Evolutionary conservation across 2,329 filamentous ascomycete species (phyloP).

Genomic region (Tolypocladium nubicola): DNA sequence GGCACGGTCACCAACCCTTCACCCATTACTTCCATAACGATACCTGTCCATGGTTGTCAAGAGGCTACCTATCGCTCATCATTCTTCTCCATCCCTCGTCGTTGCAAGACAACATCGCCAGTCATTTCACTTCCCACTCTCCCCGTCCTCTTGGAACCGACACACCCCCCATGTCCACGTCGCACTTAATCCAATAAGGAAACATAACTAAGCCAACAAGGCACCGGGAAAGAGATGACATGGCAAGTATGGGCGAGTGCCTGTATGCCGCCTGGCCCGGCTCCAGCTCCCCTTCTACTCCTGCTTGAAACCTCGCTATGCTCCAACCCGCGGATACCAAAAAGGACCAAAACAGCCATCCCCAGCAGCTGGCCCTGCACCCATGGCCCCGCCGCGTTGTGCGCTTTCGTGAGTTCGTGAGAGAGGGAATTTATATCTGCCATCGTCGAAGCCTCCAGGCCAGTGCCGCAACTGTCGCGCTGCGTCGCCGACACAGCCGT

Average conservation of each 20-base stretch:
- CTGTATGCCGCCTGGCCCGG: conserved; percentile 3
- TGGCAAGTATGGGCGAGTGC: conserved; percentile 1
- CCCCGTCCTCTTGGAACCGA: background rate
- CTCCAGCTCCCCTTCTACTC: conserved; percentile 1
- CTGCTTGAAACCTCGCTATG: conserved; percentile 4
- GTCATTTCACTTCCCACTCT: background rate
- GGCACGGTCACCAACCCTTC: background rate
- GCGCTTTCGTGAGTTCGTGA: conserved; percentile 21
- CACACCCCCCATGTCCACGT: background rate
- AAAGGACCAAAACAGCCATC: background rate
- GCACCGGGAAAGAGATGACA: background rate
- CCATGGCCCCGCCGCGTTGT: conserved; percentile 1
- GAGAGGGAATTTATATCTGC: conserved; percentile 22
- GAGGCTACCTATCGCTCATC: background rate
- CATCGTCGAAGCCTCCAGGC: conserved; percentile 6
- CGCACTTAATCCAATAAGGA: background rate
- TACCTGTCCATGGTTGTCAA: background rate
- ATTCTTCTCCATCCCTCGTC: background rate
- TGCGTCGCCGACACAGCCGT: background rate
- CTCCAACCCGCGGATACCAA: conserved; percentile 2
- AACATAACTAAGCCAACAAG: background rate
- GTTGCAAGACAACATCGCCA: background rate
- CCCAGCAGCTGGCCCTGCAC: background rate
- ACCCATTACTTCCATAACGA: background rate
- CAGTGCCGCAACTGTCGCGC: background rate